These are phyloP conservation scores for Coccomyxa subellipsoidea DNA, from an alignment of 163 green algal species.

Conservation along the genomic window DNA sequence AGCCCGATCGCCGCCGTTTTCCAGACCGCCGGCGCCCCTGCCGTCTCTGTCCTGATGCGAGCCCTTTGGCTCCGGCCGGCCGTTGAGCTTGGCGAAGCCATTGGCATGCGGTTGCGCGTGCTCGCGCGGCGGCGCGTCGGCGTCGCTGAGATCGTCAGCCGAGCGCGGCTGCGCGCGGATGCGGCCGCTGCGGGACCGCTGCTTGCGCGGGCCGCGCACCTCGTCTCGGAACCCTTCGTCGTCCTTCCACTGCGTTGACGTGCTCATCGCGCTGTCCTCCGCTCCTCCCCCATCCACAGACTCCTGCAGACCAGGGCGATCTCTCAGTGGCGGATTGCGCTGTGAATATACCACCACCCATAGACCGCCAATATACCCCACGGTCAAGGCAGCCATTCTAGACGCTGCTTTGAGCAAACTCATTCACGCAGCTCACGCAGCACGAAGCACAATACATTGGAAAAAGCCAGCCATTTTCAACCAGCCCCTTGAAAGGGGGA, in stretches of 20 bases:
- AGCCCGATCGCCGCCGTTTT: not conserved
- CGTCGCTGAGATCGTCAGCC: conserved; percentile 1
- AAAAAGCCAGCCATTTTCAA: too few relatives aligned
- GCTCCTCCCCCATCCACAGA: not conserved
- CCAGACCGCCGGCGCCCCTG: not conserved
- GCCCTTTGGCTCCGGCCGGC: not conserved
- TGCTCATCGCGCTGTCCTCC: not conserved
- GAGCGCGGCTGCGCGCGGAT: not conserved
- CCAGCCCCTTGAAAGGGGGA: too few relatives aligned
- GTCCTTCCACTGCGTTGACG: not conserved
- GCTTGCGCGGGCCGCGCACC: not conserved
- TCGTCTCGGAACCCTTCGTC: not conserved
- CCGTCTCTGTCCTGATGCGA: not conserved
- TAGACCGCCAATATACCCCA: too few relatives aligned
- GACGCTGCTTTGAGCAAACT: too few relatives aligned
- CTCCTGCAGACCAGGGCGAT: conserved; percentile 10
- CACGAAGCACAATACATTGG: too few relatives aligned
- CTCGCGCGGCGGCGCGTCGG: not conserved
- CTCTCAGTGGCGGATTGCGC: too few relatives aligned
- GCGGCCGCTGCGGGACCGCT: not conserved
- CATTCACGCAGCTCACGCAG: too few relatives aligned
- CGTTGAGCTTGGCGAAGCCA: not conserved
- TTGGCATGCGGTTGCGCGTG: not conserved
- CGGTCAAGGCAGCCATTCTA: too few relatives aligned
- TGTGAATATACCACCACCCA: too few relatives aligned